Evolutionary conservation across 2,329 filamentous ascomycete genomes (phyloP).

Genomic region (Dryadomyces quercus-mongolicae): DNA sequence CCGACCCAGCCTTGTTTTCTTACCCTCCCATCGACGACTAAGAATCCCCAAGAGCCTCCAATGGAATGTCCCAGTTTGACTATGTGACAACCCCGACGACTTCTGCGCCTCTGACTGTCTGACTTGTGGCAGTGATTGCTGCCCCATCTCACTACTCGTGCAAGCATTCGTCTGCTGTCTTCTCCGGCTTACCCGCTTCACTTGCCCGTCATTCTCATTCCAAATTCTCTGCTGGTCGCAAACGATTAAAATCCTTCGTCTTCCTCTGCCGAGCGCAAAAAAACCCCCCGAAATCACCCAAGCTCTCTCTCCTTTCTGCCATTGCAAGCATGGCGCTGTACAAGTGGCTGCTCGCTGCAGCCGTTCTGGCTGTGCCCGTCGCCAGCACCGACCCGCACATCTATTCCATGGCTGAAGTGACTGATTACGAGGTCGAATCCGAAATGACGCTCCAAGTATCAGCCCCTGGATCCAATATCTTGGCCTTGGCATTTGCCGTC

Average conservation of each 20-base stretch:
- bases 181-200: too few species aligned
- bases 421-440: constrained; percentile 25
- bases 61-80: not conserved
- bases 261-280: too few species aligned
- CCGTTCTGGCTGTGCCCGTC: constrained; percentile 17
- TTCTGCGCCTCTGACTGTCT: too few species aligned
- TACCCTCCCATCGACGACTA: too few species aligned
- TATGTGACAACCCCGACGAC: constrained; percentile 6
- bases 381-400: constrained; percentile 21
- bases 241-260: too few species aligned
- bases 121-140: too few species aligned
- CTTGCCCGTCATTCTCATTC: too few species aligned
- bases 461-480: constrained; percentile 13
- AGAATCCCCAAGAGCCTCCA: too few species aligned
- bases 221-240: too few species aligned
- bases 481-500: constrained; percentile 25
- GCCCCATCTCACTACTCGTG: too few species aligned
- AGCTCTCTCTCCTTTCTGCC: not conserved
- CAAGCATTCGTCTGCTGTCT: too few species aligned
- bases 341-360: constrained; percentile 19
- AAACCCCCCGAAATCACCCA: too few species aligned
- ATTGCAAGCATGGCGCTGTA: constrained; percentile 20
- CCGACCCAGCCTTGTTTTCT: not conserved
- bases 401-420: constrained; percentile 20
- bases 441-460: constrained; percentile 28